These are phyloP conservation scores for Clavulina sp. DNA, from an alignment of 768 basidiomycete species.

Conservation along the genomic window DNA sequence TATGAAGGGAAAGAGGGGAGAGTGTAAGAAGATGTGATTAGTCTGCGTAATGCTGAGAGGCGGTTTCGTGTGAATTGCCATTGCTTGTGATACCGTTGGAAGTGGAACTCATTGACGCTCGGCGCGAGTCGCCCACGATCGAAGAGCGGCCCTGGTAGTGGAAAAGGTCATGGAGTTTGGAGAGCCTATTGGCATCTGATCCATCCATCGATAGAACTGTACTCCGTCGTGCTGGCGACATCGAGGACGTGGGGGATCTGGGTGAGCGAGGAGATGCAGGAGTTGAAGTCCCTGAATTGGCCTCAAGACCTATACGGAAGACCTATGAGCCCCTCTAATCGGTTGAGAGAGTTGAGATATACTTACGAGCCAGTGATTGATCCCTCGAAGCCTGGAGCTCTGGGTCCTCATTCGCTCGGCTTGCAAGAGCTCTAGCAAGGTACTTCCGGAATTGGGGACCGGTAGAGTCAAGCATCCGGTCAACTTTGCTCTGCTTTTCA, in stretches of 20 bases:
- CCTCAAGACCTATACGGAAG: conserved; percentile 37
- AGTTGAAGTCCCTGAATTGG: too few relatives aligned
- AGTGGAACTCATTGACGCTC: not conserved
- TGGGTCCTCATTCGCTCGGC: conserved; percentile 71
- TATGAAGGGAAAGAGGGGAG: too few relatives aligned
- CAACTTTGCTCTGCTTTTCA: conserved; percentile 62
- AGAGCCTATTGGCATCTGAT: conserved; percentile 42
- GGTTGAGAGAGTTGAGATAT: not conserved
- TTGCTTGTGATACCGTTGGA: too few relatives aligned
- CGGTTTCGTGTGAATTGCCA: too few relatives aligned
- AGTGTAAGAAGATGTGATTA: too few relatives aligned
- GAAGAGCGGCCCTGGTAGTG: conserved; percentile 34
- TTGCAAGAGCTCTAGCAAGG: conserved; percentile 73
- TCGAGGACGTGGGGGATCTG: conserved; percentile 16
- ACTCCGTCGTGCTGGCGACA: conserved; percentile 17
- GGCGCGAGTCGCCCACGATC: not conserved
- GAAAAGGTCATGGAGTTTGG: conserved; percentile 63
- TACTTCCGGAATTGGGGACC: conserved; percentile 85
- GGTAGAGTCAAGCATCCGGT: conserved; percentile 76
- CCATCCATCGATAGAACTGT: conserved; percentile 10
- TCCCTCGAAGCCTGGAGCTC: conserved; percentile 41
- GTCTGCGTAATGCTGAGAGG: too few relatives aligned
- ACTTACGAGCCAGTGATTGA: conserved; percentile 65
- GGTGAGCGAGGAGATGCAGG: conserved; percentile 23
- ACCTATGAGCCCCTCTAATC: not conserved